A percentile compares a stretch with the other conserved stretches of the same genome.
Evolutionary conservation across 2,329 filamentous ascomycete genomes (phyloP).

Genomic region (Phoma sp.): DNA sequence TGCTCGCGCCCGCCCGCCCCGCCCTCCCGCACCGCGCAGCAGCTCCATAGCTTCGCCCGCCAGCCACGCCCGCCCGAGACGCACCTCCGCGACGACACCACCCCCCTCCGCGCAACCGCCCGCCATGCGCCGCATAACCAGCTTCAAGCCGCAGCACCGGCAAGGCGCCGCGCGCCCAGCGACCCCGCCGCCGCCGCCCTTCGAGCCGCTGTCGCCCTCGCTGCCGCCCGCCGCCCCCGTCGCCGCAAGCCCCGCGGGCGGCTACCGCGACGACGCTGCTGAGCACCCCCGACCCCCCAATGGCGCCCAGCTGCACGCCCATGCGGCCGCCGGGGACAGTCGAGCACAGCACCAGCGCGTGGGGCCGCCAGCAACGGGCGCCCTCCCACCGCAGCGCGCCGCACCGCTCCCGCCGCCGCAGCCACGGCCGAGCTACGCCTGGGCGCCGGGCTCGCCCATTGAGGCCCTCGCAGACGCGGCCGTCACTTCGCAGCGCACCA

Average conservation of each 20-base stretch:
- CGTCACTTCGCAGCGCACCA: conserved; percentile 44
- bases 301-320: conserved; percentile 5
- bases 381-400: conserved; percentile 19
- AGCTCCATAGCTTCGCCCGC: conserved; percentile 31
- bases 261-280: conserved; percentile 16
- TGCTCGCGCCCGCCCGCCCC: conserved; percentile 35
- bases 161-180: conserved; percentile 39
- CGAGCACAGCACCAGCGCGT: conserved; percentile 21
- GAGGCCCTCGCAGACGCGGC: conserved; percentile 55
- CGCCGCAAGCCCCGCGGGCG: conserved; percentile 33
- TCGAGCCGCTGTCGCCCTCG: conserved; percentile 47
- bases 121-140: conserved; percentile 40
- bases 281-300: conserved; percentile 14
- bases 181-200: conserved; percentile 44
- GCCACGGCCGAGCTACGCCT: conserved; percentile 28
- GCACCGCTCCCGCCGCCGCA: conserved; percentile 24
- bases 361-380: conserved; percentile 22
- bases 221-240: conserved; percentile 30
- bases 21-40: conserved; percentile 32
- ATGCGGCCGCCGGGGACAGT: conserved; percentile 3
- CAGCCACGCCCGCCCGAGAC: conserved; percentile 34
- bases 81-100: conserved; percentile 11
- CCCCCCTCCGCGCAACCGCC: conserved; percentile 22
- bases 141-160: conserved; percentile 45
- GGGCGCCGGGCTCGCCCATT: conserved; percentile 48